Base-by-base conservation (phyloP, 1,284 basidiomycete species). In the Farysia itapuensis region DNA sequence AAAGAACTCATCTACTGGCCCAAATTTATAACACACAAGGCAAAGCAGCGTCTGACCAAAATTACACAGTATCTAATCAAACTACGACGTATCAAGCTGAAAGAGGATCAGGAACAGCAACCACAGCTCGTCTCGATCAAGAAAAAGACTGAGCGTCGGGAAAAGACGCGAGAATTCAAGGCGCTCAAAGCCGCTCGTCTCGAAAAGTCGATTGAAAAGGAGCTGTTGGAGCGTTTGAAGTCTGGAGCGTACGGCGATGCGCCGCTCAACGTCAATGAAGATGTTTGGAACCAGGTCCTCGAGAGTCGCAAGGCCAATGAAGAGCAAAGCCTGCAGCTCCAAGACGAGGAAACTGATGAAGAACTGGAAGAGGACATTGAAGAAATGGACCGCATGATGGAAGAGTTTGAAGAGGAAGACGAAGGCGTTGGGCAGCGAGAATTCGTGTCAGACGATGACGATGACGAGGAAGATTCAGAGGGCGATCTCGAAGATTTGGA, bases 61-160 rank as follows among this genome's bases (percentile, higher is more conserved):
- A 97, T 99, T 69, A 98, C 94, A 0, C 95, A 99, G 78, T 98
- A 97, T 75, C 84, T 98, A 57, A 97, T 98, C 79, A 95, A 96
- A 81, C 92, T 98, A 89, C 83, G 95, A 49, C 85, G 90, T 31
- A 80, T 96, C 68, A 88, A 87, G 70, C 81, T 94, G 53, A 86
- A 89, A 43, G 69, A 65, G 19, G 71, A 76, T 36, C 86, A 94
- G 78, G 71, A 76, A 37, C 86, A 94, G 78, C 87, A 92, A 77
- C 90, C 93, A 5, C 92, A 90, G 79, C 83, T 97, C 21, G 83
- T 97, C 3, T 90, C 91, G 4, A 86, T 97, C 60, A 97, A 97
- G 82, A 95, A 97, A 80, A 99, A 98, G 79, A 84, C 92, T 8
- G 94, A 98, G 66, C 82, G 93, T n/a, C 84, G 95, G 35, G 95